phyloP scores from a whole-genome alignment of 2,329 filamentous ascomycete genomes.

The Sporothrix sp. region DNA sequence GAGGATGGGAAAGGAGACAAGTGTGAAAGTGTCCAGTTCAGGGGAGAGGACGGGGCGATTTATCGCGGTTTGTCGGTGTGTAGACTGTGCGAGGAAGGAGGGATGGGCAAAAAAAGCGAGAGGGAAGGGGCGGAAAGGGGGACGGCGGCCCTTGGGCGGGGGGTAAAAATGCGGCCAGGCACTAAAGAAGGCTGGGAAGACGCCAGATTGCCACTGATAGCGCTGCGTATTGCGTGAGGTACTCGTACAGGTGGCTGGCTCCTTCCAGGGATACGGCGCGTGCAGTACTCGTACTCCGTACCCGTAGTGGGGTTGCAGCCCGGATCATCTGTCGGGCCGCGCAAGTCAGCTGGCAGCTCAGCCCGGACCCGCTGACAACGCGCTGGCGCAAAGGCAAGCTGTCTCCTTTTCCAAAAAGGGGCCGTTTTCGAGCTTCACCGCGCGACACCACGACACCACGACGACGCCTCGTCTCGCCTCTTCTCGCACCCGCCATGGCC shows the following conservation, averaged over 20 bases:
- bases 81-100: slow-evolving; percentile 14
- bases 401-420: slow-evolving; percentile 14
- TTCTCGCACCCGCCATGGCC: slow-evolving; percentile 13
- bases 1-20: too few species aligned
- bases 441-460: slow-evolving; percentile 6
- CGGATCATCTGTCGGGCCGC: slow-evolving; percentile 11
- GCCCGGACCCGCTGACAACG: background rate
- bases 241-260: background rate
- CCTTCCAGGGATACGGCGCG: background rate
- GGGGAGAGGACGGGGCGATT: slow-evolving; percentile 14
- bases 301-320: background rate
- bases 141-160: background rate
- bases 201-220: background rate
- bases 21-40: background rate
- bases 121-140: slow-evolving; percentile 1
- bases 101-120: slow-evolving; percentile 6
- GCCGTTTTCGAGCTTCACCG: background rate
- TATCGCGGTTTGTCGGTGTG: slow-evolving; percentile 21
- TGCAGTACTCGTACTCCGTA: background rate
- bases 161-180: slow-evolving; percentile 6
- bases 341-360: background rate
- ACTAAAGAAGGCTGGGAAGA: slow-evolving; percentile 3
- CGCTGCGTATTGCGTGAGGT: background rate
- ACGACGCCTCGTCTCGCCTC: background rate
- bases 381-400: slow-evolving; percentile 15